Conservation (phyloP, 495 filamentous ascomycete genomes). For the Xylaria scruposa region DNA sequence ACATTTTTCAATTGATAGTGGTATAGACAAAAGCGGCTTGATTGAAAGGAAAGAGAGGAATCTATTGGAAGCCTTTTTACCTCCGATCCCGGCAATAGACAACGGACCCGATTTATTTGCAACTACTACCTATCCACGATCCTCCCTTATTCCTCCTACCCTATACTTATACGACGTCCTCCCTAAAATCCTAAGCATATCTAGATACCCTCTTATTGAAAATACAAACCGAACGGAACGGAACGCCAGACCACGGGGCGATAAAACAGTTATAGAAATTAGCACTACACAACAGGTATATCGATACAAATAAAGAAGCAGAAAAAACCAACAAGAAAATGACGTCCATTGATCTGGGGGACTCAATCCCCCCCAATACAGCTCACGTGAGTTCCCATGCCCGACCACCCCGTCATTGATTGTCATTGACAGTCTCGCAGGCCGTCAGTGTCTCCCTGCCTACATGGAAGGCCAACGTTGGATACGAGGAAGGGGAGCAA, state of each 20-base stretch:
- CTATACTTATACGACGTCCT: too few relatives aligned
- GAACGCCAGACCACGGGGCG: not conserved
- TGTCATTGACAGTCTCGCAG: slow-evolving; percentile 50
- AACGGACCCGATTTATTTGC: slow-evolving; percentile 8
- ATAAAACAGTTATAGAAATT: not conserved
- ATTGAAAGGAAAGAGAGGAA: not conserved
- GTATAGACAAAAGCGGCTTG: not conserved
- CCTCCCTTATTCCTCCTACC: not conserved
- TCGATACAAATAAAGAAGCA: not conserved
- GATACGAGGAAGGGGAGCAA: slow-evolving; percentile 88
- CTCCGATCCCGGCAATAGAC: slow-evolving; percentile 39
- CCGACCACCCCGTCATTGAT: slow-evolving; percentile 23
- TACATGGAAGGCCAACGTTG: slow-evolving; percentile 89
- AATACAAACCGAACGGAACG: not conserved
- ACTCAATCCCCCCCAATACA: slow-evolving; percentile 66
- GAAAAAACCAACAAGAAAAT: slow-evolving; percentile 32
- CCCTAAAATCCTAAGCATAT: not conserved
- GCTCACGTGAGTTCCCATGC: slow-evolving; percentile 59
- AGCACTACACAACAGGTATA: not conserved
- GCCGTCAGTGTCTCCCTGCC: slow-evolving; percentile 96
- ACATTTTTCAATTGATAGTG: too few relatives aligned
- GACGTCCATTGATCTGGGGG: slow-evolving; percentile 55
- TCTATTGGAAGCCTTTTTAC: slow-evolving; percentile 5
- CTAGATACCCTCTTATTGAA: too few relatives aligned
- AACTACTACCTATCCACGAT: not conserved